A percentile compares a stretch with the other conserved stretches of the same genome.
phyloP scores from a whole-genome alignment of 768 basidiomycete species.

The Lactarius sp. region DNA sequence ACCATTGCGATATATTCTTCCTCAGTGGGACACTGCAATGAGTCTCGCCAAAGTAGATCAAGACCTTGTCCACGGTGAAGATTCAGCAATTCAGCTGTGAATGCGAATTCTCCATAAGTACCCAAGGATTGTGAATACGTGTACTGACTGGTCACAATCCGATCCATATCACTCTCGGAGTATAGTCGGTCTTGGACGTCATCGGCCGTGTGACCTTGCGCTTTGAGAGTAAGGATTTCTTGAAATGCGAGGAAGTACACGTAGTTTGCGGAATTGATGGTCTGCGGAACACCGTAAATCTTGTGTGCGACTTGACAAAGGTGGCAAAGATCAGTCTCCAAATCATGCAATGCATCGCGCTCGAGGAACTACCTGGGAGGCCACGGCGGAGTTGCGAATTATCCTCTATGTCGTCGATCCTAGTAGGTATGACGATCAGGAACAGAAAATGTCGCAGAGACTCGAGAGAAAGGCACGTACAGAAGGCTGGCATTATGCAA shows the following conservation, averaged over 20 bases:
- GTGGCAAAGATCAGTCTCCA: neutral
- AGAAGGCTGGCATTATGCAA: constrained; percentile 90
- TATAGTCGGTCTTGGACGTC: constrained; percentile 24
- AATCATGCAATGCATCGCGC: neutral
- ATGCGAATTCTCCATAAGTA: neutral
- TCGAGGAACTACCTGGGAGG: constrained; percentile 53
- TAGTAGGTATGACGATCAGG: constrained; percentile 31
- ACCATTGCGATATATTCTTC: constrained; percentile 96
- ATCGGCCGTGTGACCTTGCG: constrained; percentile 27
- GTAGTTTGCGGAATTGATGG: constrained; percentile 96
- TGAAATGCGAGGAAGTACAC: constrained; percentile 93
- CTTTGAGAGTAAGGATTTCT: constrained; percentile 60
- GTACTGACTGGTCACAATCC: constrained; percentile 67
- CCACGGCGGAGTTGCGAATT: constrained; percentile 84
- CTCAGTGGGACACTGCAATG: constrained; percentile 85
- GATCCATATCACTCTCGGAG: constrained; percentile 49
- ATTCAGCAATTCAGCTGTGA: constrained; percentile 29
- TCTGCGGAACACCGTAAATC: constrained; percentile 95
- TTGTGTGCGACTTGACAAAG: constrained; percentile 73
- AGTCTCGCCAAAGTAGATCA: constrained; percentile 93
- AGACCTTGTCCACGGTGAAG: constrained; percentile 94
- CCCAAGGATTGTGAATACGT: neutral
- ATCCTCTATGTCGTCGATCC: constrained; percentile 94
- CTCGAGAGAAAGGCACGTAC: constrained; percentile 39
- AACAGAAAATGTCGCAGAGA: neutral